phyloP scores from a whole-genome alignment of 345 rosid species.

The Anastatica hierochuntica region DNA sequence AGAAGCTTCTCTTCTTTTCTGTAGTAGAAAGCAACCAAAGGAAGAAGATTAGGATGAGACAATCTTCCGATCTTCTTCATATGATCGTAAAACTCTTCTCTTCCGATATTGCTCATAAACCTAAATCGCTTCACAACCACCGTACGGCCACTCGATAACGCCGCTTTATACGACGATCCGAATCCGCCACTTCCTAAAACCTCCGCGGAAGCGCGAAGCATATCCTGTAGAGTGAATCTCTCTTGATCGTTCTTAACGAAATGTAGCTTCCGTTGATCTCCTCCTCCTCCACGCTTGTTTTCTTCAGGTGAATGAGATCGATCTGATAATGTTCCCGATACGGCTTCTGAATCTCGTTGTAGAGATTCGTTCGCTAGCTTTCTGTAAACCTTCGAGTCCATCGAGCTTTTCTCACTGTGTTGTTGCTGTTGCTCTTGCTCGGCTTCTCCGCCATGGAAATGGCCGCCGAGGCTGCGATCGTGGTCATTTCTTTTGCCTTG shows the following conservation, averaged over 20 bases:
- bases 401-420: conserved; percentile 11
- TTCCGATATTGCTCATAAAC: conserved; percentile 48
- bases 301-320: conserved; percentile 5
- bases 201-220: conserved; percentile 76
- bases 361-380: conserved; percentile 14
- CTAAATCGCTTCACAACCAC: conserved; percentile 75
- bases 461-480: background rate
- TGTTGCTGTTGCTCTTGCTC: too few relatives aligned
- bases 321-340: background rate
- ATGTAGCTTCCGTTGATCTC: conserved; percentile 33
- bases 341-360: conserved; percentile 9
- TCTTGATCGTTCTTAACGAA: conserved; percentile 46
- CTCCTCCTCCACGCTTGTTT: conserved; percentile 10
- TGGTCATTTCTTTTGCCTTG: background rate
- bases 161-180: conserved; percentile 79
- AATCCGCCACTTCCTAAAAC: conserved; percentile 65
- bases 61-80: conserved; percentile 58
- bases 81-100: conserved; percentile 55
- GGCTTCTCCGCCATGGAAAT: conserved; percentile 1
- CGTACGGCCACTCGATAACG: conserved; percentile 38
- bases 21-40: conserved; percentile 55
- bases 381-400: conserved; percentile 23
- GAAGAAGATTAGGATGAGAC: conserved; percentile 67
- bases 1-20: conserved; percentile 80
- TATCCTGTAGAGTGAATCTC: conserved; percentile 60